These are phyloP conservation scores for Hirschioporus abietinus DNA, from an alignment of 768 basidiomycete species.

Conservation along the genomic window DNA sequence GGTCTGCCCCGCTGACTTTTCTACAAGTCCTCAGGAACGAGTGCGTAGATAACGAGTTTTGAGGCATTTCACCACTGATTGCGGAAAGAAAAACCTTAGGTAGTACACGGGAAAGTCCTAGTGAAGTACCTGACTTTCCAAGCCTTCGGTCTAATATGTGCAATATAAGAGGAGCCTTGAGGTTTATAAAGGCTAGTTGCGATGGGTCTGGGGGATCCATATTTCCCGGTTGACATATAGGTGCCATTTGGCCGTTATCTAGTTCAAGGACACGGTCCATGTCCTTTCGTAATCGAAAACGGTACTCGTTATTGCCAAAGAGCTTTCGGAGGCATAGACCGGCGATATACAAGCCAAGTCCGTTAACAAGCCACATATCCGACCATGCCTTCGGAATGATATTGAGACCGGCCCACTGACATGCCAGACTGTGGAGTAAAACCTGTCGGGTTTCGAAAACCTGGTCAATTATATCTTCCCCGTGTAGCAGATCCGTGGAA, in stretches of 20 bases:
- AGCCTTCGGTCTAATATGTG: slow-evolving; percentile 93
- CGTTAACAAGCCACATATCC: slow-evolving; percentile 96
- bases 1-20: slow-evolving; percentile 90
- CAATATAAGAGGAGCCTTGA: slow-evolving; percentile 93
- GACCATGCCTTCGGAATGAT: slow-evolving; percentile 91
- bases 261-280: slow-evolving; percentile 87
- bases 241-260: slow-evolving; percentile 86
- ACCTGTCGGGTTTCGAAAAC: slow-evolving; percentile 85
- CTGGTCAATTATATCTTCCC: slow-evolving; percentile 88
- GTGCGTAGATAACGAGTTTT: slow-evolving; percentile 84
- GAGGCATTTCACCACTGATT: slow-evolving; percentile 82
- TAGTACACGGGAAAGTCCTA: slow-evolving; percentile 89
- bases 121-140: slow-evolving; percentile 91
- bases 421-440: slow-evolving; percentile 83
- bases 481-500: slow-evolving; percentile 77
- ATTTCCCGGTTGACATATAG: slow-evolving; percentile 87
- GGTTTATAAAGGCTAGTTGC: slow-evolving; percentile 81
- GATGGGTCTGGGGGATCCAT: slow-evolving; percentile 80
- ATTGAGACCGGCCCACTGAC: slow-evolving; percentile 96
- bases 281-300: slow-evolving; percentile 92
- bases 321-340: slow-evolving; percentile 82
- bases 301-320: slow-evolving; percentile 94
- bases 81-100: slow-evolving; percentile 94
- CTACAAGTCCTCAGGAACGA: slow-evolving; percentile 87
- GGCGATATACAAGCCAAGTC: slow-evolving; percentile 85